Conservation (phyloP, 2,329 filamentous ascomycete species). For the Nigrospora oryzae region DNA sequence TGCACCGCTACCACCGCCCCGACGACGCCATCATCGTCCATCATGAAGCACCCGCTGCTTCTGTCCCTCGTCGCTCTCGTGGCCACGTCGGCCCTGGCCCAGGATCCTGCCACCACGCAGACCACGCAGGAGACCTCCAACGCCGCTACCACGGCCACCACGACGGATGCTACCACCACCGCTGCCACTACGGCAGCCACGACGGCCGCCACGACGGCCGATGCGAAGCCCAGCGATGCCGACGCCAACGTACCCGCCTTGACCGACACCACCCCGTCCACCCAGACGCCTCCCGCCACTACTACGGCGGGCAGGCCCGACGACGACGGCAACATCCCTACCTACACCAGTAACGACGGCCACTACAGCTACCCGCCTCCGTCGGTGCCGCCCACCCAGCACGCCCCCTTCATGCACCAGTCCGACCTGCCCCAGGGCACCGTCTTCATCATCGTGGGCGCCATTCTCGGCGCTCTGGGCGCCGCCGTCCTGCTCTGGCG, state of each 20-base stretch:
- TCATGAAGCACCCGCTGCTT: slow-evolving; percentile 7
- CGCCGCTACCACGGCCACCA: slow-evolving; percentile 2
- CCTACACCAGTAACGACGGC: slow-evolving; percentile 35
- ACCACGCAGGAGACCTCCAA: background rate
- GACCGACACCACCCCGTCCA: background rate
- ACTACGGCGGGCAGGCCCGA: background rate
- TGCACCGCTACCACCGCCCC: too few species aligned
- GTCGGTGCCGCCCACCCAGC: slow-evolving; percentile 70
- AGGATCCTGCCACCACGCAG: slow-evolving; percentile 4
- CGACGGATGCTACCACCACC: slow-evolving; percentile 3
- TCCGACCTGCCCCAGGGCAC: slow-evolving; percentile 83
- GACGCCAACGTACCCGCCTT: slow-evolving; percentile 2
- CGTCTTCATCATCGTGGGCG: slow-evolving; percentile 91
- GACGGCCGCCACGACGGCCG: slow-evolving; percentile 3
- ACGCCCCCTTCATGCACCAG: slow-evolving; percentile 87
- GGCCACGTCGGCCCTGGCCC: slow-evolving; percentile 6
- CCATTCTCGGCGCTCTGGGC: slow-evolving; percentile 75
- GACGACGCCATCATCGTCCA: background rate
- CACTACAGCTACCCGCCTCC: slow-evolving; percentile 60
- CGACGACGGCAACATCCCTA: slow-evolving; percentile 27
- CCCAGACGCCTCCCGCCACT: slow-evolving; percentile 2
- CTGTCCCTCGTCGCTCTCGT: slow-evolving; percentile 5
- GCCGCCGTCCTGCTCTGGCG: slow-evolving; percentile 83
- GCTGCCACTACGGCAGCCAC: slow-evolving; percentile 5
- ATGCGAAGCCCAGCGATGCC: slow-evolving; percentile 3